Percentiles rank a stretch among this genome's conserved stretches.
Evolutionary conservation across 2,329 filamentous ascomycete genomes (phyloP).

Genomic region (Hypoxylon sp.): DNA sequence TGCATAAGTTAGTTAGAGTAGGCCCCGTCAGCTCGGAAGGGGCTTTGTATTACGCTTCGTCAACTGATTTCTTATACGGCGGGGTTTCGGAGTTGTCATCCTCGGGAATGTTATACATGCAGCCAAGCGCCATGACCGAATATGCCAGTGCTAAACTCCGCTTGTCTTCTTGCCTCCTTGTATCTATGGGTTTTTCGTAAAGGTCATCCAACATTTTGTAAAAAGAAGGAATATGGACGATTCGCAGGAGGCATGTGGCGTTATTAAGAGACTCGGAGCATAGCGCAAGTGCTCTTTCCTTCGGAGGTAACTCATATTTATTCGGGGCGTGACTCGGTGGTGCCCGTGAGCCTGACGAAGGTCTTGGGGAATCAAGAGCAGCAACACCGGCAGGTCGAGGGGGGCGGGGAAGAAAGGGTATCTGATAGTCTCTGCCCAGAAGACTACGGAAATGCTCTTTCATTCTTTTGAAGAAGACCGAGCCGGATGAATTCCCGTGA

Average conservation of each 20-base stretch:
- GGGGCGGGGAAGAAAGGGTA: conserved; percentile 70
- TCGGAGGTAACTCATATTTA: conserved; percentile 78
- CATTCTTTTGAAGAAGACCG: conserved; percentile 89
- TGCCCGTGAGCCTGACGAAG: conserved; percentile 74
- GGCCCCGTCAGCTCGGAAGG: background rate
- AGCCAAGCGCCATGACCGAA: conserved; percentile 72
- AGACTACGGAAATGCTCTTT: conserved; percentile 88
- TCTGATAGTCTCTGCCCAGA: conserved; percentile 74
- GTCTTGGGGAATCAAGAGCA: conserved; percentile 79
- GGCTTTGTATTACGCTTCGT: conserved; percentile 65
- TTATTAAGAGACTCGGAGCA: conserved; percentile 58
- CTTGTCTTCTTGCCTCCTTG: conserved; percentile 69
- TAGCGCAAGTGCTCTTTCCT: conserved; percentile 64
- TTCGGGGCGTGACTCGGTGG: conserved; percentile 65
- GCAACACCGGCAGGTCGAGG: conserved; percentile 65
- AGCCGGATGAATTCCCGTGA: conserved; percentile 91
- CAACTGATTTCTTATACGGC: conserved; percentile 61
- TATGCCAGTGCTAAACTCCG: conserved; percentile 73
- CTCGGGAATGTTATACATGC: conserved; percentile 65
- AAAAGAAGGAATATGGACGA: conserved; percentile 80
- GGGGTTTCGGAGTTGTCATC: conserved; percentile 43
- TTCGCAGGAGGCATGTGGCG: conserved; percentile 64
- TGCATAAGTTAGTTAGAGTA: conserved; percentile 43
- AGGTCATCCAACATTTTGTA: conserved; percentile 76
- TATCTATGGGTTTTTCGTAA: conserved; percentile 72